phyloP scores from a whole-genome alignment of 768 basidiomycete genomes.

The Tulasnella sp. region DNA sequence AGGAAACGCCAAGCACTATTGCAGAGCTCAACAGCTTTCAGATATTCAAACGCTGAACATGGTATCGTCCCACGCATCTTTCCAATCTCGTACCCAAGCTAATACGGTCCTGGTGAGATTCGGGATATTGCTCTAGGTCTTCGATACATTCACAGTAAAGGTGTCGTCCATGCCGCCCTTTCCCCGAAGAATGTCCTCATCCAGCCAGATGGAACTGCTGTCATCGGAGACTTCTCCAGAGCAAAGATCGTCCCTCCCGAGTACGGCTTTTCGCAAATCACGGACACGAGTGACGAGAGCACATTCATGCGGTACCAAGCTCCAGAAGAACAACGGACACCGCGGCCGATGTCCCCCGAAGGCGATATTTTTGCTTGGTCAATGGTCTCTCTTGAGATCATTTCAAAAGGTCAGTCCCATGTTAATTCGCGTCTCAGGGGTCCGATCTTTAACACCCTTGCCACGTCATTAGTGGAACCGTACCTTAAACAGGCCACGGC shows the following conservation, averaged over 20 bases:
- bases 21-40: background rate
- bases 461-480: background rate
- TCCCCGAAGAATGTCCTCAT: background rate
- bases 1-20: background rate
- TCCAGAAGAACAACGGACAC: background rate
- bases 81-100: background rate
- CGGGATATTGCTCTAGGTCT: background rate
- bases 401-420: background rate
- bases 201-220: background rate
- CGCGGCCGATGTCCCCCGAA: background rate
- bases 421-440: background rate
- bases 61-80: background rate
- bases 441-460: background rate
- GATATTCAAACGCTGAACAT: background rate
- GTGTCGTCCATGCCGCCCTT: background rate
- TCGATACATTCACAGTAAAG: background rate
- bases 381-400: background rate
- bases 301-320: conserved; percentile 1
- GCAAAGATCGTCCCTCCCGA: background rate
- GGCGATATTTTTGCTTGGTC: conserved; percentile 1
- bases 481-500: background rate
- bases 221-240: background rate
- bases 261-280: background rate
- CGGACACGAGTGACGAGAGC: background rate
- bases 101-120: background rate